Evolutionary conservation across 2,329 filamentous ascomycete species (phyloP).

Genomic region (Juglanconis sp.): DNA sequence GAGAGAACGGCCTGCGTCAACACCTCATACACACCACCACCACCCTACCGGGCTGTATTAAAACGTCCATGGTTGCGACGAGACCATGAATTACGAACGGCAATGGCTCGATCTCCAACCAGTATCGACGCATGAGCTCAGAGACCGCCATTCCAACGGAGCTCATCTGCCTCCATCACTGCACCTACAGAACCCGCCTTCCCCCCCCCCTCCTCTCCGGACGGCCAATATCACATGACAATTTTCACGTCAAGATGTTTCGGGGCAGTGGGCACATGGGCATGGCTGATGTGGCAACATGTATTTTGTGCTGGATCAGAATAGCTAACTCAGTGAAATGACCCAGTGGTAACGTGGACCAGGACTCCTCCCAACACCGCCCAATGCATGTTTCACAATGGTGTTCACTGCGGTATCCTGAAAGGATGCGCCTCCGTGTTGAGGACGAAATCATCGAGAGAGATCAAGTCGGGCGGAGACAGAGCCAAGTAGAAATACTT

Average conservation of each 20-base stretch:
- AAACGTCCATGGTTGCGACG: too few species aligned
- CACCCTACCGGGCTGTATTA: too few species aligned
- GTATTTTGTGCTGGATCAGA: background rate
- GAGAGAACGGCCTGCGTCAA: background rate
- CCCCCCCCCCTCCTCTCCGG: too few species aligned
- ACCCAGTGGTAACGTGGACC: background rate
- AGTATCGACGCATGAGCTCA: too few species aligned
- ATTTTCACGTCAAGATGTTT: background rate
- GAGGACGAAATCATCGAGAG: constrained; percentile 65
- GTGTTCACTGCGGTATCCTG: constrained; percentile 37
- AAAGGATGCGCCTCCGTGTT: constrained; percentile 63
- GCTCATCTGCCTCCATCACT: too few species aligned
- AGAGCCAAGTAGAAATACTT: constrained; percentile 91
- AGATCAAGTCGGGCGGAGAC: constrained; percentile 61
- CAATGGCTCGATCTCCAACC: too few species aligned
- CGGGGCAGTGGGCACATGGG: background rate
- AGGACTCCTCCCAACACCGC: background rate
- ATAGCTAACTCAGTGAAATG: background rate
- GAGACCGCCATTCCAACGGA: too few species aligned
- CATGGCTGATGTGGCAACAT: background rate
- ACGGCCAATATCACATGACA: too few species aligned
- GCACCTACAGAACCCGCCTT: too few species aligned
- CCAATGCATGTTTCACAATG: background rate
- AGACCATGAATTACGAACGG: too few species aligned
- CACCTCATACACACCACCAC: background rate